A percentile compares a stretch with the other conserved stretches of the same genome.
Evolutionary conservation across 176 grass and related monocot genomes (phyloP).

Genomic region (Oropetium thomaeum): DNA sequence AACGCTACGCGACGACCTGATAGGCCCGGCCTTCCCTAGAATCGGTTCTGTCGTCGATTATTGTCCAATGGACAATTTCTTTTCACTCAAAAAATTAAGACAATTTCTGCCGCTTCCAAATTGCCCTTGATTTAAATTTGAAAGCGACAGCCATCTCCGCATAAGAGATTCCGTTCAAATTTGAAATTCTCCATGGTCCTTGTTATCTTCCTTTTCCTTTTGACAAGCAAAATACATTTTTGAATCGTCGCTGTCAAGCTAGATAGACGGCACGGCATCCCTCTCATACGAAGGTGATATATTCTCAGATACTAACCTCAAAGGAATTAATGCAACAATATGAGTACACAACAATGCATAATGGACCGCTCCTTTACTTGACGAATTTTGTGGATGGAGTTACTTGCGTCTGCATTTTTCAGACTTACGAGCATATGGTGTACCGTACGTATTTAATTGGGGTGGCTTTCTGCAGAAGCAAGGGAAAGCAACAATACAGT

Average conservation of each 20-base stretch:
- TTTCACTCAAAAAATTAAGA: too few species aligned
- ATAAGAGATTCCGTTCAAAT: not conserved
- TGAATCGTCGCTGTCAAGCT: not conserved
- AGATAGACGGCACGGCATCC: not conserved
- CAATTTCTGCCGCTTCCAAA: not conserved
- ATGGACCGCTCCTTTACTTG: not conserved
- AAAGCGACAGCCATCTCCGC: not conserved
- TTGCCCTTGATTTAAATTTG: not conserved
- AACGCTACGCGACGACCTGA: not conserved
- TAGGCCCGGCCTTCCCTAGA: not conserved
- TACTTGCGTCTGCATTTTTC: not conserved
- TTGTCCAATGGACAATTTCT: not conserved
- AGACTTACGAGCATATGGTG: not conserved
- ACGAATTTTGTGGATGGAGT: not conserved
- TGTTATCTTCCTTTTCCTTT: not conserved
- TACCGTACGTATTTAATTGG: not conserved
- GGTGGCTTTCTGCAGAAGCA: constrained; percentile 15
- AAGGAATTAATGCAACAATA: too few species aligned
- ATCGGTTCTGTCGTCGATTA: not conserved
- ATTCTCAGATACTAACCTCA: not conserved
- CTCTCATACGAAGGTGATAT: not conserved
- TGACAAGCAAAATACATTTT: too few species aligned
- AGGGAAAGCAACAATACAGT: too few species aligned
- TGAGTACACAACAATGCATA: too few species aligned
- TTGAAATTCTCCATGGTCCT: not conserved